Conservation (phyloP, 192 early-diverging fungal species). For the Coemansia sp. region DNA sequence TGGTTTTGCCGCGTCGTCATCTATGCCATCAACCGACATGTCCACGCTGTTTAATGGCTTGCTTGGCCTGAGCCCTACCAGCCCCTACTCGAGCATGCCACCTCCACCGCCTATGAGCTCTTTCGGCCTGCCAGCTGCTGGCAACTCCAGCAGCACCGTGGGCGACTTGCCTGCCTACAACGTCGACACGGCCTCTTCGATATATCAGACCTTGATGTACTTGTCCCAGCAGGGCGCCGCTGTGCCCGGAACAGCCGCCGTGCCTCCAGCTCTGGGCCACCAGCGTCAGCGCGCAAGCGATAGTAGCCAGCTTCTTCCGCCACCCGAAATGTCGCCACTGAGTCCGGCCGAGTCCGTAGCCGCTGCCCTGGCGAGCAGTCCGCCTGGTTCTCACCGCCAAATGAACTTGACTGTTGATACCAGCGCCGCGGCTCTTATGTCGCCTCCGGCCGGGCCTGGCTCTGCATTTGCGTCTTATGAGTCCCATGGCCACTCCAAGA, state of each 20-base stretch:
- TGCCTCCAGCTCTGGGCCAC: background rate
- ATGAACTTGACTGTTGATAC: background rate
- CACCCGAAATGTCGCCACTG: constrained; percentile 10
- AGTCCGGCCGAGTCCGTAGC: constrained; percentile 12
- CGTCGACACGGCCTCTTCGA: constrained; percentile 10
- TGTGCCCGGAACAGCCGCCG: background rate
- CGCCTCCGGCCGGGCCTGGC: background rate
- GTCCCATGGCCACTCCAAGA: background rate
- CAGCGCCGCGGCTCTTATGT: constrained; percentile 6
- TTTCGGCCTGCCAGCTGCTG: constrained; percentile 8
- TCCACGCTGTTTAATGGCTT: constrained; percentile 27
- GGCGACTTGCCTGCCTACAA: constrained; percentile 7
- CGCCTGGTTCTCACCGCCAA: constrained; percentile 1
- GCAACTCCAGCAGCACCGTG: background rate
- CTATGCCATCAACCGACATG: constrained; percentile 17
- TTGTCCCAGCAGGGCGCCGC: constrained; percentile 15
- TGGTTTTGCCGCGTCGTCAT: background rate
- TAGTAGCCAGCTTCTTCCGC: background rate
- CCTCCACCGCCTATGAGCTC: constrained; percentile 4
- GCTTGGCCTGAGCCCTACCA: constrained; percentile 14
- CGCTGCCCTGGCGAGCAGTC: constrained; percentile 1
- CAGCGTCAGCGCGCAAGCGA: background rate
- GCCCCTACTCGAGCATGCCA: constrained; percentile 9
- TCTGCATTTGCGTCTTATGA: constrained; percentile 24
- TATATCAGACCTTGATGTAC: constrained; percentile 37